Conservation (phyloP, 768 basidiomycete genomes). For the Cyclocybe cylindracea region DNA sequence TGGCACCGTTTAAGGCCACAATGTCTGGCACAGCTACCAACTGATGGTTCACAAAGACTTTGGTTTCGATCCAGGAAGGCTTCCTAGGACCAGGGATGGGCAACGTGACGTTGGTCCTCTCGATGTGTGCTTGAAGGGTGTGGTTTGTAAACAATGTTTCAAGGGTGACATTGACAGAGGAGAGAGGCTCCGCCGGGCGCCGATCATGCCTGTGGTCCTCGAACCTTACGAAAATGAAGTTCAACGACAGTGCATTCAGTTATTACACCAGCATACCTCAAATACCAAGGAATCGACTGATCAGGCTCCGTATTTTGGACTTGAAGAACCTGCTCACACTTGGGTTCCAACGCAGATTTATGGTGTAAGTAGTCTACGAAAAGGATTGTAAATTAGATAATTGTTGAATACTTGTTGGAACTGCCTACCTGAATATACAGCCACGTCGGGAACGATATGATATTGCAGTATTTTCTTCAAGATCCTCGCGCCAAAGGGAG, state of each 20-base stretch:
- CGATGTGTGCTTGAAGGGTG: constrained; percentile 46
- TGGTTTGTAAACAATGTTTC: constrained; percentile 45
- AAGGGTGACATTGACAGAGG: constrained; percentile 34
- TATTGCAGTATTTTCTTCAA: constrained; percentile 58
- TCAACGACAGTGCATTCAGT: no score
- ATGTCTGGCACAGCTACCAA: constrained; percentile 44
- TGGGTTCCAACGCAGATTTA: neutral
- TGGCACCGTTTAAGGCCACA: constrained; percentile 56
- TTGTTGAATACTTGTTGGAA: neutral
- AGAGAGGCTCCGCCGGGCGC: constrained; percentile 25
- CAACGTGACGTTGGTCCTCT: constrained; percentile 42
- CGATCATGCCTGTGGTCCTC: no score
- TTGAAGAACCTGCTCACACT: no score
- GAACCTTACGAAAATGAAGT: neutral
- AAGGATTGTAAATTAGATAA: constrained; percentile 20
- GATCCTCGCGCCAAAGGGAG: constrained; percentile 52
- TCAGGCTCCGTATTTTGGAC: no score
- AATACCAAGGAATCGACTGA: no score
- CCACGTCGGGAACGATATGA: constrained; percentile 52
- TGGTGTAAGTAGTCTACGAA: constrained; percentile 13
- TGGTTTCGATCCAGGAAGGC: constrained; percentile 32
- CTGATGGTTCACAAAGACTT: constrained; percentile 40
- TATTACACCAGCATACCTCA: no score
- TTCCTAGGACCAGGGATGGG: constrained; percentile 37
- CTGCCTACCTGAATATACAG: constrained; percentile 51